Conservation (phyloP, 129 eudicot species). For the Chrysanthemum seticuspe region DNA sequence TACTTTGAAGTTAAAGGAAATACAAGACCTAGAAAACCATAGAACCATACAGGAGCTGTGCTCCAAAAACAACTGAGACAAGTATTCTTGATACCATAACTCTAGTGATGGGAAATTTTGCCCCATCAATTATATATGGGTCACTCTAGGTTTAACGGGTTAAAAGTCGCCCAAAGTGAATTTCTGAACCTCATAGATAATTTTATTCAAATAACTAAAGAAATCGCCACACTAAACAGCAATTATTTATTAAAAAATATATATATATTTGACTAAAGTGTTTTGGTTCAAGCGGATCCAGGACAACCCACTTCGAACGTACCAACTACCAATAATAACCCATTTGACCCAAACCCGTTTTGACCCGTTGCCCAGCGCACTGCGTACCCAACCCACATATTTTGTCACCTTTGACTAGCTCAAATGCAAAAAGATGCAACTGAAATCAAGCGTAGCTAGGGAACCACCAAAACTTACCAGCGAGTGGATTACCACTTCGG, state of each 20-base stretch:
- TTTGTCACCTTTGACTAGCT: background rate
- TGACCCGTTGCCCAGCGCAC: too few species aligned
- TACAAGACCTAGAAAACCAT: background rate
- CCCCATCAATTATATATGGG: background rate
- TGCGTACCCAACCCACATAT: background rate
- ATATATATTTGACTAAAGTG: too few species aligned
- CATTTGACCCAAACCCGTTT: background rate
- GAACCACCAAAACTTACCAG: slow-evolving; percentile 40
- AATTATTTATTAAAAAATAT: background rate
- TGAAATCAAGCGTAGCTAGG: background rate
- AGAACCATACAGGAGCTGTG: background rate
- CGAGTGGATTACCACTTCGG: slow-evolving; percentile 22
- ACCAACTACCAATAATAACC: background rate
- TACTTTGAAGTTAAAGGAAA: background rate
- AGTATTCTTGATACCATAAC: too few species aligned
- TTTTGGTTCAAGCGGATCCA: too few species aligned
- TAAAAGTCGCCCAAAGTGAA: background rate
- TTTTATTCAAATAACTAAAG: background rate
- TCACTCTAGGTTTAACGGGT: background rate
- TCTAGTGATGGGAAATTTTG: too few species aligned
- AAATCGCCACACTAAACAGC: background rate
- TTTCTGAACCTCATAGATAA: background rate
- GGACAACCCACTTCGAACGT: too few species aligned
- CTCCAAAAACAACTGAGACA: too few species aligned
- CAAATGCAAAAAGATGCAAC: slow-evolving; percentile 13